Conservation (phyloP, 2,329 filamentous ascomycete genomes). For the Myriosclerotinia scirpicola region DNA sequence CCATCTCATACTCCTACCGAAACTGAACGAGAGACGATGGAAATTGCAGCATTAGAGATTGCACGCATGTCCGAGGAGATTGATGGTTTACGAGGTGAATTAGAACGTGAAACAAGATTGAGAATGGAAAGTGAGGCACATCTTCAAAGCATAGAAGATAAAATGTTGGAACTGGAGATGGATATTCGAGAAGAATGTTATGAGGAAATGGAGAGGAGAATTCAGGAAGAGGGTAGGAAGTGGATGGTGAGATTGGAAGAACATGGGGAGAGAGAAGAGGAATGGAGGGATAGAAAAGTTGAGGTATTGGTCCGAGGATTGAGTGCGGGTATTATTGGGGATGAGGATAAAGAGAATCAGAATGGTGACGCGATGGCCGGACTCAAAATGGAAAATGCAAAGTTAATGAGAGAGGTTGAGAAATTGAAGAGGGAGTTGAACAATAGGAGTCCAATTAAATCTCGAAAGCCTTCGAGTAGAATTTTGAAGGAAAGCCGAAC, state of each 20-base stretch:
- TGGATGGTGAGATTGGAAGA: conserved; percentile 78
- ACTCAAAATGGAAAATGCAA: conserved; percentile 69
- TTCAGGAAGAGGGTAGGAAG: conserved; percentile 72
- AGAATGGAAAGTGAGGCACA: conserved; percentile 72
- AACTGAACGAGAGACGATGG: conserved; percentile 69
- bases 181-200: conserved; percentile 87
- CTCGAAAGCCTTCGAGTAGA: conserved; percentile 13
- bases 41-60: conserved; percentile 78
- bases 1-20: conserved; percentile 40
- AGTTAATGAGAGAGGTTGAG: conserved; percentile 63
- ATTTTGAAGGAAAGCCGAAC: conserved; percentile 13
- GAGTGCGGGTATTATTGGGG: conserved; percentile 30
- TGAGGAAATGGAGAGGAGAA: conserved; percentile 76
- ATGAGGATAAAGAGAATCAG: conserved; percentile 61
- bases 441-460: conserved; percentile 48
- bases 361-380: conserved; percentile 51
- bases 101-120: conserved; percentile 69
- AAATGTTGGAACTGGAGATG: conserved; percentile 69
- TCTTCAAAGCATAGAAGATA: conserved; percentile 65
- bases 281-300: conserved; percentile 85
- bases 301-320: conserved; percentile 64
- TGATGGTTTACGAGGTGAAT: conserved; percentile 67
- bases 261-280: conserved; percentile 77
- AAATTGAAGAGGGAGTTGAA: conserved; percentile 64
- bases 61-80: conserved; percentile 75